phyloP scores from a whole-genome alignment of 306 rosid genomes.

The Corylus avellana region DNA sequence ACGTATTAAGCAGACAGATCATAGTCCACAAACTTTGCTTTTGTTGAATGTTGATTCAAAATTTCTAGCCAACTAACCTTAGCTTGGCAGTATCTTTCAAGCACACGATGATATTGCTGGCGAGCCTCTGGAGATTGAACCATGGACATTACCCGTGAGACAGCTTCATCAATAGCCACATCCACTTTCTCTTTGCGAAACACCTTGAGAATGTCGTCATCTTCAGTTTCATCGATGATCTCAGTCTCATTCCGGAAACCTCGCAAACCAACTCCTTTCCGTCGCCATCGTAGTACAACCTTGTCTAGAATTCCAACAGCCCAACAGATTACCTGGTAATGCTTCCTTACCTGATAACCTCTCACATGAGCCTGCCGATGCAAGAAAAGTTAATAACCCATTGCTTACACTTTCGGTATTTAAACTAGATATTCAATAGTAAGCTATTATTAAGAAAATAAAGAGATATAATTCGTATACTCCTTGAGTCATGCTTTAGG shows the following conservation, averaged over 20 bases:
- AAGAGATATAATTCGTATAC: neutral
- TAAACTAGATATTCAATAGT: neutral
- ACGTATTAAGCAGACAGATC: neutral
- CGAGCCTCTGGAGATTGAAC: conserved; percentile 68
- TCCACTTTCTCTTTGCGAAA: conserved; percentile 83
- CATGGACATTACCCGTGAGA: conserved; percentile 79
- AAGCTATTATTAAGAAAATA: neutral
- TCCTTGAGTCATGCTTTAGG: neutral
- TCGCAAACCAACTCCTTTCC: conserved; percentile 79
- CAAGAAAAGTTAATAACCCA: neutral
- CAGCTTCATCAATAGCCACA: conserved; percentile 64
- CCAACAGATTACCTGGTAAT: conserved; percentile 79
- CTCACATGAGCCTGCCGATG: conserved; percentile 84
- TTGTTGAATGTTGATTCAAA: neutral
- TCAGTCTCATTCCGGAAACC: conserved; percentile 53
- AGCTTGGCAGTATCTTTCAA: conserved; percentile 63
- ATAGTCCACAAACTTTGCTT: neutral
- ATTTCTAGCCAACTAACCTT: conserved; percentile 51
- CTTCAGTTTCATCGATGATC: conserved; percentile 57
- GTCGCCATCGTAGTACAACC: conserved; percentile 87
- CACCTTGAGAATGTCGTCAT: conserved; percentile 80
- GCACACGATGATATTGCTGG: conserved; percentile 81
- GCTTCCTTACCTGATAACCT: conserved; percentile 84
- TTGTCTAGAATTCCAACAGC: conserved; percentile 86
- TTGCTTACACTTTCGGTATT: neutral